Evolutionary conservation across 345 rosid genomes (phyloP), one percentile per base, ranked within the genome.

Genomic region (Populus euphratica): DNA sequence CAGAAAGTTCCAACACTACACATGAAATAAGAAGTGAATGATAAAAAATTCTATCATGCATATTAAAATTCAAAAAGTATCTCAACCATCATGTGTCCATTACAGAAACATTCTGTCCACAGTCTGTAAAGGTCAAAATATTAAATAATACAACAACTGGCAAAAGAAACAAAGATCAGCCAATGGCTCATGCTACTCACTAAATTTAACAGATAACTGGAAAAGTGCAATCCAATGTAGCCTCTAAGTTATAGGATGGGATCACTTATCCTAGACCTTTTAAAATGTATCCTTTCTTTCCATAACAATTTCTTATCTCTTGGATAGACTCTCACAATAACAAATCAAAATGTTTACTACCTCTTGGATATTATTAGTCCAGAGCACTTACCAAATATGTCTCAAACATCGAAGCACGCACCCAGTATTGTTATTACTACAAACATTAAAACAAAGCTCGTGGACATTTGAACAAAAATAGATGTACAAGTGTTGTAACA

Each of bases 1-100:
- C 99, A 5, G 99, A 96, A 73, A 93, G 94, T 84, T 93, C 96
- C 90, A 96, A 87, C 69, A 96, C 99, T 93, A 89, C 82, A 73
- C 74, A 84, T 76, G 66, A 76, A 52, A 76, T 68, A 87, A 11
- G 80, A 25, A 9, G 78, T 69, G 68, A 73, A 59, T 41, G 23
- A 73, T 23, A 56, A 65, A 38, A 29, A 3, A 38, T 47, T 38
- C 33, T n/a, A 33, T 54, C 39, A 63, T 47, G 14, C n/a, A 33
- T 7, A 2, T 25, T 47, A 10, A n/a, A 49, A 78, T 64, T 36
- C 73, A 44, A 14, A 29, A n/a, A 66, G 47, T n/a, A 73, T 39
- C 35, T 73, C 8, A 67, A 54, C 25, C 6, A 23, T 11, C 62
- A 31, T 3, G 38, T 31, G 12, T 8, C 61, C 11, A 54, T 9